A percentile compares a stretch with the other conserved stretches of the same genome.
These are phyloP conservation scores for Yamagishiella unicocca DNA, from an alignment of 139 green algal genomes.

Conservation along the genomic window DNA sequence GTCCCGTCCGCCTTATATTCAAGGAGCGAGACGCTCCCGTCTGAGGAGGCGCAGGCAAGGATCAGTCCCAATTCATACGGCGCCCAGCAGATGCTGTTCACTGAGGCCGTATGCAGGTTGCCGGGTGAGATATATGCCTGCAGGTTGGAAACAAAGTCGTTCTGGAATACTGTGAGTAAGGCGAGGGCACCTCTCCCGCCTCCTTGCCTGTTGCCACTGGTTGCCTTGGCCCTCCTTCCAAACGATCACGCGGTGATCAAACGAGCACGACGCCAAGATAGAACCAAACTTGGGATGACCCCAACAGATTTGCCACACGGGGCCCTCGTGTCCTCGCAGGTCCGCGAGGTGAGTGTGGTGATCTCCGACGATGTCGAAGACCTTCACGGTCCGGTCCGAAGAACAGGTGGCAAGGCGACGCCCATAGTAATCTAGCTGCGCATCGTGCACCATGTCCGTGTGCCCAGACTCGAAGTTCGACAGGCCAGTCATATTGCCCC, in stretches of 20 bases:
- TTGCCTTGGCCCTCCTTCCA: constrained; percentile 90
- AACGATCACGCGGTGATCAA: constrained; percentile 94
- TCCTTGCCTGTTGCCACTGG: constrained; percentile 81
- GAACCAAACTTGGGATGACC: constrained; percentile 96
- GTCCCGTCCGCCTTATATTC: constrained; percentile 73
- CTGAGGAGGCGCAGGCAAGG: constrained; percentile 91
- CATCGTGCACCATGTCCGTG: constrained; percentile 91
- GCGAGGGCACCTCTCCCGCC: not conserved
- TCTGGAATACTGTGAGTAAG: no score
- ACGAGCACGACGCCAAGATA: constrained; percentile 92
- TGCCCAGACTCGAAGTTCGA: constrained; percentile 89
- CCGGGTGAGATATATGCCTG: constrained; percentile 71
- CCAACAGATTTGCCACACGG: constrained; percentile 92
- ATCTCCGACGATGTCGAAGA: constrained; percentile 87
- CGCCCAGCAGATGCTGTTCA: constrained; percentile 96
- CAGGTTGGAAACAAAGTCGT: no score
- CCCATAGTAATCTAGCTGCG: constrained; percentile 98
- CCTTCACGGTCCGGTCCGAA: constrained; percentile 91
- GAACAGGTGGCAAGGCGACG: constrained; percentile 93
- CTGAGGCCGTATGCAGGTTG: constrained; percentile 78
- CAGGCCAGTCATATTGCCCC: not conserved
- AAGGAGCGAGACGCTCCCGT: constrained; percentile 89
- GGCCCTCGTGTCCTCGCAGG: constrained; percentile 93
- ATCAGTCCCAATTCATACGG: constrained; percentile 93
- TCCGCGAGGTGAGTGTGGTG: constrained; percentile 77